Conservation (phyloP, 2,329 filamentous ascomycete species). For the Seiridium cupressi region DNA sequence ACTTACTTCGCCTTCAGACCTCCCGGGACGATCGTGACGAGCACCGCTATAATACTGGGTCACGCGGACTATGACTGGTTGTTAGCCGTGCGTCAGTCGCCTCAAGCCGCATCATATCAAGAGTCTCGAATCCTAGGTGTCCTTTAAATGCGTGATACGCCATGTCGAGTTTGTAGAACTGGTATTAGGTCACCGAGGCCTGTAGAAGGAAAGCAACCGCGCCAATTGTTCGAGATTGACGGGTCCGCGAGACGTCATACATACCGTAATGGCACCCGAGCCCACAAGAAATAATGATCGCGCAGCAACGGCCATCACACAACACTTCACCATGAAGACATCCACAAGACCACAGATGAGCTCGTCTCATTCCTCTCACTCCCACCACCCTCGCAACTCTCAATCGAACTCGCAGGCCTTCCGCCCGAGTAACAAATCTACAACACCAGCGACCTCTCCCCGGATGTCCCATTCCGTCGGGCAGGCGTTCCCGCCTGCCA, state of each 20-base stretch:
- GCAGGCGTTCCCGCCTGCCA: constrained; percentile 47
- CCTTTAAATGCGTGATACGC: not conserved
- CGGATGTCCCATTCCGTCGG: constrained; percentile 52
- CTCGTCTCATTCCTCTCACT: constrained; percentile 25
- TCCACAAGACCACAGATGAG: constrained; percentile 25
- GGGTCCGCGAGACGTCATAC: not conserved
- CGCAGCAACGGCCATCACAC: constrained; percentile 11
- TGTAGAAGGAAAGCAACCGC: not conserved
- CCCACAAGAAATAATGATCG: not conserved
- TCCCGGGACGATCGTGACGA: not conserved
- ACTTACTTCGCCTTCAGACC: not conserved
- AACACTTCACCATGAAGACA: constrained; percentile 33
- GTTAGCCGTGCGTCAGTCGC: constrained; percentile 1
- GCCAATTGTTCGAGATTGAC: not conserved
- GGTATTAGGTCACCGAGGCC: not conserved
- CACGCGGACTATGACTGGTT: constrained; percentile 1
- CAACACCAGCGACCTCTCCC: constrained; percentile 53
- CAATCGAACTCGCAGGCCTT: constrained; percentile 39
- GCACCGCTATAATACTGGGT: constrained; percentile 1
- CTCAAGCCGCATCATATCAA: not conserved
- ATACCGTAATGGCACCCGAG: constrained; percentile 2
- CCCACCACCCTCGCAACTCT: constrained; percentile 28
- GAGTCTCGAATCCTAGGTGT: too few species aligned
- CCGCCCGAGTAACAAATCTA: constrained; percentile 36
- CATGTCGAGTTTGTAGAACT: constrained; percentile 3